Base-by-base conservation (phyloP, 2,329 filamentous ascomycete genomes). In the Aspergillus sp. region DNA sequence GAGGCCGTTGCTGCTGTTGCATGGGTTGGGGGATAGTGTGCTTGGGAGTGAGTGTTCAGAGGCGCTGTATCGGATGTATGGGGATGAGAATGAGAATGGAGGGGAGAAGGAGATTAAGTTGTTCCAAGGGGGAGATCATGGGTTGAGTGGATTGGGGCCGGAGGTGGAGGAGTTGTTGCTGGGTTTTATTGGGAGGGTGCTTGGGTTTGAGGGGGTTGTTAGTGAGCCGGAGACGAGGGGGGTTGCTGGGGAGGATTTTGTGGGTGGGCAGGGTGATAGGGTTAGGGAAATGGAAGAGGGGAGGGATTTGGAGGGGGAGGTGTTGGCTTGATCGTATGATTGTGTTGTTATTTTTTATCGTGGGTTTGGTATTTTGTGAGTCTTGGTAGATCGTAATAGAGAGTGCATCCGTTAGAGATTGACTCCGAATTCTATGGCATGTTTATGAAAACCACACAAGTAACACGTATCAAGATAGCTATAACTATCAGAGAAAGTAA, bases 111-210 rank as follows among this genome's bases (percentile, higher is more conserved):
- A 60, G 50, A 39, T 73, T 52, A 62, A 67, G 49, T 50, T 73
- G 2, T 74, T 72, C 53, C 60, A 68, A 5, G 62, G 63, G 0
- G 70, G 74, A 49, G 66, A 73, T 53, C 71, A 75, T 59, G 66
- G 67, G 10, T 55, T 74, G 44, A 69, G 60, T n/a, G 44, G 47
- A 23, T 68, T 71, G 50, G 65, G 66, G 37, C 47, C 53, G 27
- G 52, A 62, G 49, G 71, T 63, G 1, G 71, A 74, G 55, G 60
- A 53, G 39, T 55, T 70, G 58, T 57, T 74, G 15, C 64, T 70
- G 7, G 59, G 63, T 6, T 74, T 74, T 50, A 60, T 68, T 4
- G 57, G 63, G 15, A 57, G 50, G 37, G 67, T 65, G 37, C 60
- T 70, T 13, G 65, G 66, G 2, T 54, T 66, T 27, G 50, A 54